Evolutionary conservation across 768 basidiomycete species (phyloP).

Genomic region (Kwoniella sp.): DNA sequence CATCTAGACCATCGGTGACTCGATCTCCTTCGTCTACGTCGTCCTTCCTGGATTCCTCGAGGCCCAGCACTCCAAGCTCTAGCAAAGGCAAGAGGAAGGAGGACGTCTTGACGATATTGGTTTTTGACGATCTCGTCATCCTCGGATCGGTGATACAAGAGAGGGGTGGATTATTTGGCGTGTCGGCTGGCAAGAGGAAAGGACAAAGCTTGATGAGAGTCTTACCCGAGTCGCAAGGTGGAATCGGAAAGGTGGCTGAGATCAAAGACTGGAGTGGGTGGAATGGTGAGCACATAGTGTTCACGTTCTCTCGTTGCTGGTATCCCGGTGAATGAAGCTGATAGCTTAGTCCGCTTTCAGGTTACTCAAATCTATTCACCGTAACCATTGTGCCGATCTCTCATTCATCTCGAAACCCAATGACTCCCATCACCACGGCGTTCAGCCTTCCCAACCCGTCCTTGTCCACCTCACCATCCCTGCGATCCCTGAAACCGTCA

Average conservation of each 20-base stretch:
- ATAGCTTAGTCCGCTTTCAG: slow-evolving; percentile 1
- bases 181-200: slow-evolving; percentile 23
- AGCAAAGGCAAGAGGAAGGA: slow-evolving; percentile 27
- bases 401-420: slow-evolving; percentile 4
- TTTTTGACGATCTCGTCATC: slow-evolving; percentile 49
- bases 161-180: slow-evolving; percentile 31
- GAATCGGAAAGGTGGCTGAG: slow-evolving; percentile 39
- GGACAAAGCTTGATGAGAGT: slow-evolving; percentile 26
- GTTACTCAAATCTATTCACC: slow-evolving; percentile 28
- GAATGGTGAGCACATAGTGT: slow-evolving; percentile 23
- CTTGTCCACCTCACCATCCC: slow-evolving; percentile 9
- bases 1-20: slow-evolving; percentile 15
- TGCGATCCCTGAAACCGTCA: slow-evolving; percentile 16
- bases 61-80: slow-evolving; percentile 16
- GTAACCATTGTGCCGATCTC: slow-evolving; percentile 26
- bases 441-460: slow-evolving; percentile 8
- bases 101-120: slow-evolving; percentile 36
- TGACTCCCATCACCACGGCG: slow-evolving; percentile 9
- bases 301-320: not conserved
- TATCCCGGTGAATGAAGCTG: not conserved
- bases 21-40: slow-evolving; percentile 19
- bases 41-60: slow-evolving; percentile 10
- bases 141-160: slow-evolving; percentile 23
- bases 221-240: slow-evolving; percentile 35
- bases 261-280: slow-evolving; percentile 44